Evolutionary conservation across 129 eudicot genomes (phyloP), one percentile per base, ranked within the genome.

Genomic region (Gnaphalium uliginosum): DNA sequence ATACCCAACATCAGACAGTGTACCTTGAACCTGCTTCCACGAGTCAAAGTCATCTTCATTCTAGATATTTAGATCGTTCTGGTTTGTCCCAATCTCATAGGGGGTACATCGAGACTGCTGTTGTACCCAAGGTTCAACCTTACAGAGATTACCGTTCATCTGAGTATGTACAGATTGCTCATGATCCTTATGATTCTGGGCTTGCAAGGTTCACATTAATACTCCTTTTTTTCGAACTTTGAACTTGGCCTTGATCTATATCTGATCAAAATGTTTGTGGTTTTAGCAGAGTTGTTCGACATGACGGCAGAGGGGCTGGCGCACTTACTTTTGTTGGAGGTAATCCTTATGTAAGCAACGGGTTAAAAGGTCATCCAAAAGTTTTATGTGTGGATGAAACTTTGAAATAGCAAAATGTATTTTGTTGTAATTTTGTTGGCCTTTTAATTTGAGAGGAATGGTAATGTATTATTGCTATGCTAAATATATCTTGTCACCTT

Each of bases 251-350:
- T 76, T 32, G 43, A 22, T 68, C n/a, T 46, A 6, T 32, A 22
- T 64, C 23, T 66, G 66, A 27, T 46, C 6, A 59, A 62, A 46
- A 35, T 14, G 19, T 74, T 53, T 75, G 61, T 77, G 54, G 21
- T 35, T 30, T 13, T 66, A 66, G 41, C 56, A 83, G 87, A 72
- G 63, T 25, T 67, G 81, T 30, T 73, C 69, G 81, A 56, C 75
- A 78, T 73, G 88, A 84, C 69, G 75, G 62, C 67, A 80, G 79
- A 51, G 72, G 85, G 39, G 27, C 78, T 17, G 76, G 78, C 22
- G 70, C n/a, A 72, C 25, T 37, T 77, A 58, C 73, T 62, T 84
- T 77, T 57, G 81, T 68, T 71, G 88, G 83, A 81, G 85, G 85
- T 84, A 81, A 72, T 8, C 22, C 7, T 33, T 69, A 14, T 43